A percentile compares a stretch with the other conserved stretches of the same genome.
Evolutionary conservation across 106 monocot species (phyloP).

Genomic region (Chionographis japonica): DNA sequence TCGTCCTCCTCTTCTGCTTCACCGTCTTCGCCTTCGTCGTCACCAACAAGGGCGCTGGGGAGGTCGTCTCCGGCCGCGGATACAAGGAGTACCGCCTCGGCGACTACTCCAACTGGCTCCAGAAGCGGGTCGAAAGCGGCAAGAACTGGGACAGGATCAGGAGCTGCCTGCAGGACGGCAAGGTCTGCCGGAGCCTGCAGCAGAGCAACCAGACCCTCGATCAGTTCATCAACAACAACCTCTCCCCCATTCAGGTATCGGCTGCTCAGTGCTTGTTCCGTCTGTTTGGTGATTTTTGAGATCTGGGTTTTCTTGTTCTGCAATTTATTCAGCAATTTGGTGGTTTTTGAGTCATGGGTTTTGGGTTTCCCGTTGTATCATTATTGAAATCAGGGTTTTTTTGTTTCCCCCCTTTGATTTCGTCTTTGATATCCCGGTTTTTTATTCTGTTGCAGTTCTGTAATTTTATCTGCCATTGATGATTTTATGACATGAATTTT

Average conservation of each 20-base stretch:
- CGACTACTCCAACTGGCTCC: constrained; percentile 51
- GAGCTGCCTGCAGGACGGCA: constrained; percentile 44
- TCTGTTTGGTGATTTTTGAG: background rate
- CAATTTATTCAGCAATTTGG: background rate
- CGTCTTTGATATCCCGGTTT: too few species aligned
- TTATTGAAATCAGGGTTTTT: too few species aligned
- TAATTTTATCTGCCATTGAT: too few species aligned
- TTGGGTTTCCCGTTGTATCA: too few species aligned
- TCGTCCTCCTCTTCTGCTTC: constrained; percentile 22
- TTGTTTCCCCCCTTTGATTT: too few species aligned
- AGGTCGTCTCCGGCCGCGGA: constrained; percentile 22
- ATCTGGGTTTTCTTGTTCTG: background rate
- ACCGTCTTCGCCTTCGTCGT: constrained; percentile 33
- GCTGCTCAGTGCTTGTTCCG: background rate
- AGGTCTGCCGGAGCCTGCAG: constrained; percentile 50
- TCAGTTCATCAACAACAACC: constrained; percentile 41
- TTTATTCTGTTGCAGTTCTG: too few species aligned
- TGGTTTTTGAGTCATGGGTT: too few species aligned
- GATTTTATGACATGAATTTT: too few species aligned
- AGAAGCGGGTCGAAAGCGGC: constrained; percentile 29
- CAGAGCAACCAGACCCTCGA: constrained; percentile 27
- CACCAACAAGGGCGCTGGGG: constrained; percentile 20
- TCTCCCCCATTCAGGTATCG: constrained; percentile 60
- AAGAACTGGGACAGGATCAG: constrained; percentile 51
- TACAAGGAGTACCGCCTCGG: constrained; percentile 29